These are phyloP conservation scores for Coffea humblotiana DNA, from an alignment of 305 asterid genomes.

Conservation along the genomic window DNA sequence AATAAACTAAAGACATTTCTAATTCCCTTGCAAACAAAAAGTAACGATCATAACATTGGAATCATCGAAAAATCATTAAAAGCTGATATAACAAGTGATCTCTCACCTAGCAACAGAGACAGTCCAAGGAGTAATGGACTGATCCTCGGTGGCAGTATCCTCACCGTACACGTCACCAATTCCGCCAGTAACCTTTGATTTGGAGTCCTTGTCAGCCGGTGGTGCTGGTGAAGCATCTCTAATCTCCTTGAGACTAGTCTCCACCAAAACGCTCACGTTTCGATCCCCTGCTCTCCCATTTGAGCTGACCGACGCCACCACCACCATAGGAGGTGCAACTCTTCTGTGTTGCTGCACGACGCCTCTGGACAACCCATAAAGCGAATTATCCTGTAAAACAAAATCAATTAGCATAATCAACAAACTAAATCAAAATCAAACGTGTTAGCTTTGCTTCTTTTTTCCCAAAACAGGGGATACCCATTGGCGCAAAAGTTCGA, in stretches of 20 bases:
- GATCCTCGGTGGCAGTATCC: conserved; percentile 91
- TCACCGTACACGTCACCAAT: conserved; percentile 86
- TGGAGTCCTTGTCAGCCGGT: conserved; percentile 46
- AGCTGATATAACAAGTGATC: conserved; percentile 7
- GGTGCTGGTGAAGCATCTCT: conserved; percentile 41
- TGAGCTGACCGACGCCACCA: conserved; percentile 46
- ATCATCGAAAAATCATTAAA: conserved; percentile 9
- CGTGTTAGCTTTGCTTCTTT: not conserved
- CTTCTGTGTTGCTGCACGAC: conserved; percentile 46
- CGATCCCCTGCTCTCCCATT: conserved; percentile 65
- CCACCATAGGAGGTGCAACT: conserved; percentile 40
- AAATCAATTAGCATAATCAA: conserved; percentile 8
- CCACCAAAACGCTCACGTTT: conserved; percentile 72
- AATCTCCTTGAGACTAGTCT: conserved; percentile 55
- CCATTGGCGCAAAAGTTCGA: conserved; percentile 1
- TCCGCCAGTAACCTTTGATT: conserved; percentile 62
- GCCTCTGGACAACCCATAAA: conserved; percentile 60
- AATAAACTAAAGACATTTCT: conserved; percentile 14
- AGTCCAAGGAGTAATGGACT: conserved; percentile 83
- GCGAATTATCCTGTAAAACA: conserved; percentile 52
- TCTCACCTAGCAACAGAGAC: conserved; percentile 83
- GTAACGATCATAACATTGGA: conserved; percentile 7
- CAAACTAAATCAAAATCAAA: not conserved
- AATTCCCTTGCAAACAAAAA: conserved; percentile 15
- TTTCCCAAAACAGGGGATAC: not conserved